phyloP scores from a whole-genome alignment of 768 basidiomycete species.

The Russula compacta region DNA sequence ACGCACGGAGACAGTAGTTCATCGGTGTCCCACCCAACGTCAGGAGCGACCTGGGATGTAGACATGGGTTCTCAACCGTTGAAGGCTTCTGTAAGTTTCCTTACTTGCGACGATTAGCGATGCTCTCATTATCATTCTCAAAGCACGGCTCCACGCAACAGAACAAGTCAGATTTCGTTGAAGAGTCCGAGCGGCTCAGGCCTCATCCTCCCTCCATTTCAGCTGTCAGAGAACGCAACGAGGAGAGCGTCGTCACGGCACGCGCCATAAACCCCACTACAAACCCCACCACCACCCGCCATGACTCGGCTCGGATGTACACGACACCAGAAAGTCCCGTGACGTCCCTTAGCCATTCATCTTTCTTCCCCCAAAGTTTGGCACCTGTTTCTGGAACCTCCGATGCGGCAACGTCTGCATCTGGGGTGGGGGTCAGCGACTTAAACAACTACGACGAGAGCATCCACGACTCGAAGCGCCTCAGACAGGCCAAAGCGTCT shows the following conservation, averaged over 20 bases:
- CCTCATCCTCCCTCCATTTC: conserved; percentile 10
- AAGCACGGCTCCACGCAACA: conserved; percentile 13
- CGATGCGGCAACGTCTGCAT: conserved; percentile 9
- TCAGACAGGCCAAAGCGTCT: conserved; percentile 13
- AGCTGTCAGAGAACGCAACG: conserved; percentile 6
- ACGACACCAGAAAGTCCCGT: conserved; percentile 18
- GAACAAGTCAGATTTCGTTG: conserved; percentile 12
- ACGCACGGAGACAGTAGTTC: conserved; percentile 5
- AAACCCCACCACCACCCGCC: too few species aligned
- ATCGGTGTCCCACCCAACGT: conserved; percentile 13
- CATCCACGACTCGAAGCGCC: conserved; percentile 18
- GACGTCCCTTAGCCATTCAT: background rate
- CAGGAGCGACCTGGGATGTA: conserved; percentile 17
- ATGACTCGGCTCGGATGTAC: conserved; percentile 20
- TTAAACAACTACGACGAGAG: conserved; percentile 16
- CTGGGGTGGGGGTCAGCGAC: conserved; percentile 19
- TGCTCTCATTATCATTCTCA: conserved; percentile 18
- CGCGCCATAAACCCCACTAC: conserved; percentile 11
- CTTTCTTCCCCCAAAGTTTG: conserved; percentile 10
- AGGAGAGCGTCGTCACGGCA: conserved; percentile 16
- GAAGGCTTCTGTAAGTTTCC: conserved; percentile 11
- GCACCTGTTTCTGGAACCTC: conserved; percentile 15
- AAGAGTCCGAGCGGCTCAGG: conserved; percentile 1
- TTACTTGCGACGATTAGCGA: conserved; percentile 18
- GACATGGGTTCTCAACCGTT: conserved; percentile 14